Base-by-base conservation (phyloP, 23 red algal genomes). In the Chondrus crispus region DNA sequence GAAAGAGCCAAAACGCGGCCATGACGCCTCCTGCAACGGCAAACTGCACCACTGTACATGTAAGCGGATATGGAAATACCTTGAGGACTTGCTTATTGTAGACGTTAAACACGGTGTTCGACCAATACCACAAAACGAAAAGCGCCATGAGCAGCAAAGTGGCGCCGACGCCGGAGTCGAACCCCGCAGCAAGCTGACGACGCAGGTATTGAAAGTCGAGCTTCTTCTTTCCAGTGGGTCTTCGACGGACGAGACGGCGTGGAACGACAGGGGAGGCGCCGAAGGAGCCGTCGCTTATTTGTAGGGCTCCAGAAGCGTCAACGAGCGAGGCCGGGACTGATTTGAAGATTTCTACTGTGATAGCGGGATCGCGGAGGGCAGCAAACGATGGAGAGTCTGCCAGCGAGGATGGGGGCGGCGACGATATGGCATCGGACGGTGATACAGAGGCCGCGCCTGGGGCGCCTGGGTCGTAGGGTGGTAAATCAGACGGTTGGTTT, bases 21-120 rank as follows among this genome's bases (percentile, higher is more conserved):
- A 95, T 96, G 46, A 85, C 68, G 28, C 80, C 80, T 2, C 83
- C 74, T 6, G 89, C 97, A 2, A 98, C 93, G 3, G 85, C 85
- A 58, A 96, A 93, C 46, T 98, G 97, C 42, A 98, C 91, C 3
- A 98, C 46, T 9, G 93, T 96, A 53, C 97, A 98, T 18, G 93
- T 93, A 18, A 90, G 32, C 6, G 91, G 86, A 32, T 88, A 94
- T 41, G 93, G 91, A 74, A 95, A 95, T 20, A 98, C 82, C 19
- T 91, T 85, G 18, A 98, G 62, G 18, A 95, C 95, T 80, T 89
- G 88, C 89, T 98, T 98, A 92, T 98, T 98, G 52, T 85, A 93
- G 14, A 98, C 93, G 49, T 98, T 98, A 58, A 95, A 98, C 22
- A 89, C 95, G 40, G 93, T 94, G 77, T 98, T 98, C 14, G 89